Percentiles rank a stretch among this genome's conserved stretches.
phyloP scores from a whole-genome alignment of 768 basidiomycete genomes.

The Russula griseocarnosa region DNA sequence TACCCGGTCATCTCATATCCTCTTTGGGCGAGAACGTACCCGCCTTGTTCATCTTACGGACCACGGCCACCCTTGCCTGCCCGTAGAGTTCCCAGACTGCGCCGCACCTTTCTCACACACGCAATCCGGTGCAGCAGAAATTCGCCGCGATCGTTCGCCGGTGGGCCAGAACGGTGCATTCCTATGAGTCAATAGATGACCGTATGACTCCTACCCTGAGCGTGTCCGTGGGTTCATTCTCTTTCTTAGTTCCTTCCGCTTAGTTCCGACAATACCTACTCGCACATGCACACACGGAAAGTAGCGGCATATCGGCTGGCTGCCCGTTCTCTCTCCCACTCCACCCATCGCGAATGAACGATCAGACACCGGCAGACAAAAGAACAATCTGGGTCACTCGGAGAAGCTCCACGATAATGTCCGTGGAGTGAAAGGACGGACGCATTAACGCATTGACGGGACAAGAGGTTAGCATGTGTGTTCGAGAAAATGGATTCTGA shows the following conservation, averaged over 20 bases:
- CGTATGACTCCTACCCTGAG: neutral
- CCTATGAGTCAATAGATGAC: neutral
- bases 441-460: neutral
- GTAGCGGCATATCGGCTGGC: neutral
- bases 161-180: neutral
- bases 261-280: neutral
- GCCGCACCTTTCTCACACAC: neutral
- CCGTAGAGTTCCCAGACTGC: neutral
- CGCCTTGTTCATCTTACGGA: neutral
- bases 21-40: constrained; percentile 23
- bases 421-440: constrained; percentile 9
- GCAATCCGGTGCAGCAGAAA: neutral
- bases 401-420: constrained; percentile 14
- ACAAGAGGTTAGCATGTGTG: neutral
- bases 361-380: neutral
- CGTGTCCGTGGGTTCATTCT: neutral
- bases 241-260: too few relatives aligned
- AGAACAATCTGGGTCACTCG: neutral
- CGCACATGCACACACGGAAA: neutral
- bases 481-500: neutral
- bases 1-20: constrained; percentile 3
- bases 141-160: constrained; percentile 15
- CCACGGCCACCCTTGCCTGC: neutral
- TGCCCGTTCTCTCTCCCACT: neutral
- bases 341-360: neutral